Evolutionary conservation across 352 stramenopile genomes (phyloP), one percentile per base, ranked within the genome.

Genomic region (Phytopythium helicoides): DNA sequence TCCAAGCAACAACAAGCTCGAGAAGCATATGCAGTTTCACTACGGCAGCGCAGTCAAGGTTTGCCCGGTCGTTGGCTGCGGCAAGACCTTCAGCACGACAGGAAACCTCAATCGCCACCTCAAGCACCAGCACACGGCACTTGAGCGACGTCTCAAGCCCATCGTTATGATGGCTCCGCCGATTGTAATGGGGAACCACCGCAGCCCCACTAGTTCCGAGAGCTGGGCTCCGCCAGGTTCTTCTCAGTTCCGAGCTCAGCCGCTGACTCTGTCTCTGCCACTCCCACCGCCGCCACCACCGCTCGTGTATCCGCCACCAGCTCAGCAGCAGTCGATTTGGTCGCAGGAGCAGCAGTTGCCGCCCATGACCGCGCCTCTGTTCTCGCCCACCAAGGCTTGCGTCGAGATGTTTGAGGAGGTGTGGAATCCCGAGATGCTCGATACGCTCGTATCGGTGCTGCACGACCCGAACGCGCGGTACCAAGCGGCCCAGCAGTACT

Each of bases 1-100:
- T 19, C 35, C 56, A 15, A 63, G 56, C 49, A 53, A 42, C 45
- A 63, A 58, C 36, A 63, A 63, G 44, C 45, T 63, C 34, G 56
- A 63, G 38, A 63, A 69, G 49, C 64, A 72, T 44, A 66, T 69
- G 56, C 64, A 72, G 52, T 68, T 58, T 31, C 64, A 72, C 49
- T 64, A 61, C 28, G 64, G 64, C 18, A 52, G 56, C 15, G 54
- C 61, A 8, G 58, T 72, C 16, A 66, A 78, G 16, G 65, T 66
- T 36, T 78, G 68, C 45, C 25, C 61, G 15, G 50, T 64, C 3
- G 40, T 60, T 25, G 53, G 54, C 6, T 80, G 70, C 48, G 70
- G 68, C 57, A 80, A 80, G 58, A 76, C 70, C 18, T 80, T 80
- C 47, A 80, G 64, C 56, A 80, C 70, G 12, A 71, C 63, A n/a